Evolutionary conservation across 805 yeast species (phyloP).

Genomic region (Monosporozyma yasuniensis): DNA sequence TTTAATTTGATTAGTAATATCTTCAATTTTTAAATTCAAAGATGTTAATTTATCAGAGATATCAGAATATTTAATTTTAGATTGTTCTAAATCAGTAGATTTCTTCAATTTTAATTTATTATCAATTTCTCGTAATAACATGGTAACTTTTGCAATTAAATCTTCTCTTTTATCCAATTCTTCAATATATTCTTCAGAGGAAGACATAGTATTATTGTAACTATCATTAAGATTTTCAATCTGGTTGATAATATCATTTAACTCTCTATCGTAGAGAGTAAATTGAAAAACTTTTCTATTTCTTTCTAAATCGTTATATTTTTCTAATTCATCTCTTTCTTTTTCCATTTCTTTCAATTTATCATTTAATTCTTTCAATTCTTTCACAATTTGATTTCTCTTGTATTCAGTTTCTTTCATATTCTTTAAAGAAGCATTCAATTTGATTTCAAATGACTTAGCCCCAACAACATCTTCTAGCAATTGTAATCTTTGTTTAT

Average conservation of each 20-base stretch:
- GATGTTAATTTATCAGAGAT: conserved; percentile 41
- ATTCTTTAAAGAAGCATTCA: conserved; percentile 70
- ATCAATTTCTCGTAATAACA: conserved; percentile 38
- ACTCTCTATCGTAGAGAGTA: conserved; percentile 68
- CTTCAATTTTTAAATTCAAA: conserved; percentile 39
- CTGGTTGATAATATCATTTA: conserved; percentile 48
- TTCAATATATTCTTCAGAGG: conserved; percentile 45
- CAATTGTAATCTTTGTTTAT: conserved; percentile 64
- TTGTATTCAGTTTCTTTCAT: conserved; percentile 66
- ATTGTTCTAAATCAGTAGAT: conserved; percentile 48
- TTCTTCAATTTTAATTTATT: conserved; percentile 41
- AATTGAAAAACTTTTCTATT: conserved; percentile 65
- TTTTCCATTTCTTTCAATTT: conserved; percentile 70
- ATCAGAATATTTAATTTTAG: conserved; percentile 42
- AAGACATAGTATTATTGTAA: conserved; percentile 41
- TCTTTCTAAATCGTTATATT: conserved; percentile 58
- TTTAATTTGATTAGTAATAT: conserved; percentile 32
- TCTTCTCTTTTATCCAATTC: conserved; percentile 57
- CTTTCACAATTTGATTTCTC: conserved; percentile 63
- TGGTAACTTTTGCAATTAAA: conserved; percentile 37
- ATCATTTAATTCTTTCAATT: conserved; percentile 58
- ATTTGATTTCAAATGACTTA: conserved; percentile 72
- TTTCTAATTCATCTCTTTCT: conserved; percentile 68
- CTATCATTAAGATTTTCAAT: conserved; percentile 54
- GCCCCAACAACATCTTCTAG: conserved; percentile 95